Percentiles rank a stretch among this genome's conserved stretches.
Evolutionary conservation across 148 eudicot genomes (phyloP).

Genomic region (Amaranthus palmeri): DNA sequence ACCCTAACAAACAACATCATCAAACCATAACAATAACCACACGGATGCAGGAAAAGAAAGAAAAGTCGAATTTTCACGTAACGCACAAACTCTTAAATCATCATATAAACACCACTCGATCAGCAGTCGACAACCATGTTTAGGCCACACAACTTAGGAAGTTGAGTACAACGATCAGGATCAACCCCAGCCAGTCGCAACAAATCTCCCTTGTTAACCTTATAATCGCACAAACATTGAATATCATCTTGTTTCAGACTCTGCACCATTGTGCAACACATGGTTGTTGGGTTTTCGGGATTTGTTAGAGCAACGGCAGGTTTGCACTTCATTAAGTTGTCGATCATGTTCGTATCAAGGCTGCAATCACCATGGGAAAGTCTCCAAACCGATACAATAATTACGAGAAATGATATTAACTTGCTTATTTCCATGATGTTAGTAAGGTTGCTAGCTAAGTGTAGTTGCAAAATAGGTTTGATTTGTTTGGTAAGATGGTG

Average conservation of each 20-base stretch:
- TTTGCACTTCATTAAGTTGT: slow-evolving; percentile 25
- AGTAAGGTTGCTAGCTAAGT: too few species aligned
- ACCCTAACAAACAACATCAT: not conserved
- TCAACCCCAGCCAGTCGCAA: slow-evolving; percentile 43
- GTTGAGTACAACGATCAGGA: slow-evolving; percentile 44
- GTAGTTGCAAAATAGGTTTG: not conserved
- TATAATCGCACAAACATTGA: slow-evolving; percentile 51
- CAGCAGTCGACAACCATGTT: not conserved
- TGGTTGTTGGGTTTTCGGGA: slow-evolving; percentile 35
- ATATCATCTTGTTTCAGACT: slow-evolving; percentile 34
- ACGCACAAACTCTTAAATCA: not conserved
- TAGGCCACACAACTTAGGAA: slow-evolving; percentile 40
- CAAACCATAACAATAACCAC: not conserved
- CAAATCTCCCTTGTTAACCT: slow-evolving; percentile 23
- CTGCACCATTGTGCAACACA: slow-evolving; percentile 38
- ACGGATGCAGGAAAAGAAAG: too few species aligned
- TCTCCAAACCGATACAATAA: slow-evolving; percentile 22
- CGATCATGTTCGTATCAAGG: slow-evolving; percentile 28
- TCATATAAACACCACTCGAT: not conserved
- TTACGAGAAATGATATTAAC: slow-evolving; percentile 19
- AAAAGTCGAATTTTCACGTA: too few species aligned
- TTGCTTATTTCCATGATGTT: slow-evolving; percentile 15
- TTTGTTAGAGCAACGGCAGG: slow-evolving; percentile 30
- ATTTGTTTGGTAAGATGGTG: not conserved
- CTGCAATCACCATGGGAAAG: slow-evolving; percentile 41